Evolutionary conservation across 345 rosid species (phyloP), one percentile per base, ranked within the genome.

Genomic region (Pistacia atlantica): DNA sequence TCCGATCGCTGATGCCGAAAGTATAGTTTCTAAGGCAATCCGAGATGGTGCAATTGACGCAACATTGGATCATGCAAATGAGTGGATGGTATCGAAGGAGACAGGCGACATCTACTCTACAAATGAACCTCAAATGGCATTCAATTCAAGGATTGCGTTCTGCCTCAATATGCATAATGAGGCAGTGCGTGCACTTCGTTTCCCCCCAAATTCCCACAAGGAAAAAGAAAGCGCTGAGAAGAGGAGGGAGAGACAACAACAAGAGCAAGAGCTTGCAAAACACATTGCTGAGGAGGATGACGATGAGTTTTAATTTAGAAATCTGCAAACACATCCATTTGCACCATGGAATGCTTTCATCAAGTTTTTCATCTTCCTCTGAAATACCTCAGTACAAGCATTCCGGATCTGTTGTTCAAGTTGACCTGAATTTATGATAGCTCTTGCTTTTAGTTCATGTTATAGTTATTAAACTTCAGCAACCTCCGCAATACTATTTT

Each of bases 261-360:
- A 87, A 45, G 90, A 85, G 75, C 89, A 87, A 76, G 87, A 87
- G 75, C 87, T 87, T 60, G 90, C 89, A 7, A 85, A 87, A 81
- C 90, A 87, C 83, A 87, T 85, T 73, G 89, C 90, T 0, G 90
- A 87, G 80, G 90, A 87, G 72, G 89, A 87, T 17, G 90, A 85
- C 5, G 91, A 88, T 17, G 91, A 86, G 55, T 88, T 88, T 54
- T 88, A 45, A 81, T 25, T 56, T 57, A n/a, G 18, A 20, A 20
- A 18, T 52, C 51, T 52, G 45, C 74, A 5, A 33, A 48, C 20
- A 35, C 31, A 8, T 67, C 71, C 70, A 13, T 75, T 71, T 72
- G 13, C 55, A n/a, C 35, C 45, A 4, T 37, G 42, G 51, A 48
- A 42, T 61, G 42, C 42, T 67, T 59, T 72, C 69, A 18, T 62